phyloP scores from a whole-genome alignment of 2,329 filamentous ascomycete species.

The Thelonectria discophora region DNA sequence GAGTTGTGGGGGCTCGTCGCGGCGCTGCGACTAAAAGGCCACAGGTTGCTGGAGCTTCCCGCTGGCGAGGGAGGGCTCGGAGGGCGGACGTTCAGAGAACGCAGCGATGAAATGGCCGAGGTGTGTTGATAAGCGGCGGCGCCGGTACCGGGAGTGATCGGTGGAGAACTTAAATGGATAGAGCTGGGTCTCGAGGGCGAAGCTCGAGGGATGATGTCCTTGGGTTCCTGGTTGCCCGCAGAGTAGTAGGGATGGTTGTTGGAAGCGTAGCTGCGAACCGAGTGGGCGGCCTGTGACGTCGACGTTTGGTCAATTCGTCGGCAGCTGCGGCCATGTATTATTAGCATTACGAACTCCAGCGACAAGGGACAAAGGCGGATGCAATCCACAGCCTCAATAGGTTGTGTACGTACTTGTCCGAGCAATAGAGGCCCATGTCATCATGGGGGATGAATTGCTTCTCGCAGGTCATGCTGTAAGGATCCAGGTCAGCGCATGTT shows the following conservation, averaged over 20 bases:
- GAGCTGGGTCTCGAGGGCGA: slow-evolving; percentile 69
- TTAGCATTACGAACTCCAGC: slow-evolving; percentile 33
- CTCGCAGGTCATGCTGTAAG: slow-evolving; percentile 69
- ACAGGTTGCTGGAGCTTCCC: slow-evolving; percentile 55
- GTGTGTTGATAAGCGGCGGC: slow-evolving; percentile 51
- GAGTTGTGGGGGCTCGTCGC: slow-evolving; percentile 63
- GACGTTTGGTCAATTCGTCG: slow-evolving; percentile 61
- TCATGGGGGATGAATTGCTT: slow-evolving; percentile 70
- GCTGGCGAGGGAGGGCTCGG: slow-evolving; percentile 65
- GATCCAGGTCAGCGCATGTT: slow-evolving; percentile 34
- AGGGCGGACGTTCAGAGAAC: slow-evolving; percentile 62
- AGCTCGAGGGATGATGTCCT: slow-evolving; percentile 70
- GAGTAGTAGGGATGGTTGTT: slow-evolving; percentile 56
- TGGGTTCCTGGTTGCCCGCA: slow-evolving; percentile 59
- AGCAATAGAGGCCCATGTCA: slow-evolving; percentile 69
- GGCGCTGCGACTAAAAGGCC: slow-evolving; percentile 63
- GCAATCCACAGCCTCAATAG: slow-evolving; percentile 28
- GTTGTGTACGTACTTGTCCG: slow-evolving; percentile 62
- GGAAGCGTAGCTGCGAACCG: slow-evolving; percentile 46
- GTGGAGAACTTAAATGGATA: slow-evolving; percentile 63
- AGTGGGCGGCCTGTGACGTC: slow-evolving; percentile 40
- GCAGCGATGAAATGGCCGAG: slow-evolving; percentile 64
- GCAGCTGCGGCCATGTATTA: slow-evolving; percentile 53
- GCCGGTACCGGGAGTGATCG: slow-evolving; percentile 54
- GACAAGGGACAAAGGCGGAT: slow-evolving; percentile 21